phyloP scores from a whole-genome alignment of 2,329 filamentous ascomycete genomes.

The Grosmannia clavigera region DNA sequence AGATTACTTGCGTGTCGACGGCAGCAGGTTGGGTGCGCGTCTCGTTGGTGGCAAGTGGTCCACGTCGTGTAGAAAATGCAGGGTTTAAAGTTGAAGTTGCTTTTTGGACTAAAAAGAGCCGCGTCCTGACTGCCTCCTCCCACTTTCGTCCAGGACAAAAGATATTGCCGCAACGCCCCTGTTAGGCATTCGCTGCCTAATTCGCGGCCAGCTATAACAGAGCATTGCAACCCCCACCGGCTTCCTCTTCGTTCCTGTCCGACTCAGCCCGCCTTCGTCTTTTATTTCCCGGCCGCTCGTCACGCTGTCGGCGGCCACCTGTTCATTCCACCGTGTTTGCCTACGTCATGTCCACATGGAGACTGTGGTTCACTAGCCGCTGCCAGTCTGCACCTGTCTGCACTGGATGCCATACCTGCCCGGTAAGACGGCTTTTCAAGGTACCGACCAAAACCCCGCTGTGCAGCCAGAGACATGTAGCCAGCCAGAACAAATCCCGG shows the following conservation, averaged over 20 bases:
- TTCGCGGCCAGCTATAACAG: background rate
- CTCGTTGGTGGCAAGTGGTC: background rate
- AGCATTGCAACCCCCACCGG: background rate
- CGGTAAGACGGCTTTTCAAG: background rate
- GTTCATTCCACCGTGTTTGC: background rate
- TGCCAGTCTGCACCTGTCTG: background rate
- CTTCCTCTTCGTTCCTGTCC: background rate
- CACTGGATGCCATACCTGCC: background rate
- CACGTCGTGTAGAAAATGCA: background rate
- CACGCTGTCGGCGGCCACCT: background rate
- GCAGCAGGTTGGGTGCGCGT: background rate
- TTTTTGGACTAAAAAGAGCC: constrained; percentile 1
- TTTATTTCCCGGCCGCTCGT: background rate
- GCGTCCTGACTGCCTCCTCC: background rate
- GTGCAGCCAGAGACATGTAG: background rate
- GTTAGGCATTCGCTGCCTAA: background rate
- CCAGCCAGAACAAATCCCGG: background rate
- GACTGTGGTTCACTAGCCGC: too few relatives aligned
- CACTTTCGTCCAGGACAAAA: background rate
- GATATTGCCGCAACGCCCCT: background rate
- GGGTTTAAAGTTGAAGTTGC: background rate
- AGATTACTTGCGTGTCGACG: background rate
- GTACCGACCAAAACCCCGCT: background rate
- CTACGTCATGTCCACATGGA: background rate
- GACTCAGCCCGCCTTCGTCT: background rate